Base-by-base conservation (phyloP, 2,329 filamentous ascomycete genomes). In the Dothideomycetidae sp. region DNA sequence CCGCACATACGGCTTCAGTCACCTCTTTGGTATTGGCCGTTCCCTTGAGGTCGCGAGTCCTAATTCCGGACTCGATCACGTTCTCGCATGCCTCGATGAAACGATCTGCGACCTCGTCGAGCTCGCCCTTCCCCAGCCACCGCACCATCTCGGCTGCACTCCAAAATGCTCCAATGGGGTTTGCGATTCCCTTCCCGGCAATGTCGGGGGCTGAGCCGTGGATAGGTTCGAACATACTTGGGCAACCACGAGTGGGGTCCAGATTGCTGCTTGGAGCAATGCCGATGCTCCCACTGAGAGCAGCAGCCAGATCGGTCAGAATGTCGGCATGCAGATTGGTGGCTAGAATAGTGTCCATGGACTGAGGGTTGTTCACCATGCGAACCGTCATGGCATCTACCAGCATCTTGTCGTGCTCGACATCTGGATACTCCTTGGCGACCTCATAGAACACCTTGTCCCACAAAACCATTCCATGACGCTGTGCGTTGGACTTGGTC, bases 181-280 rank as follows among this genome's bases (percentile, higher is more conserved):
- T 78, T 1, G 73, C 71, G 17, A 73, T 60, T 0, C 72, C 73
- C 48, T 72, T 69, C 3, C 75, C 73, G 1, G 70, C 70, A 38
- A 79, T 78, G 44, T 78, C 75, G 3, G 72, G 73, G 0, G 73
- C 74, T 17, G 67, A 73, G 7, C 73, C 74, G 44, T 78, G 73
- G 16, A 34, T 18, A 2, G 36, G 40, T 21, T 76, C 72, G 42
- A 75, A 77, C 59, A 77, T 68, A 41, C 67, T 72, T 0, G 72
- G 72, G 42, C 72, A 68, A 44, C 62, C 49, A 10, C 69, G 55
- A 2, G 67, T 71, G 2, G 75, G 75, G 46, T 80, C 76, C 1
- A 81, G 61, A 46, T 80, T 81, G 33, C 67, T 72, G 0, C 72
- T 77, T 1, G 75, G 73, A 1, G 76, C 76, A 42, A 81, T 78